These are phyloP conservation scores for Chamaenerion angustifolium DNA, from an alignment of 345 rosid species.

Conservation along the genomic window DNA sequence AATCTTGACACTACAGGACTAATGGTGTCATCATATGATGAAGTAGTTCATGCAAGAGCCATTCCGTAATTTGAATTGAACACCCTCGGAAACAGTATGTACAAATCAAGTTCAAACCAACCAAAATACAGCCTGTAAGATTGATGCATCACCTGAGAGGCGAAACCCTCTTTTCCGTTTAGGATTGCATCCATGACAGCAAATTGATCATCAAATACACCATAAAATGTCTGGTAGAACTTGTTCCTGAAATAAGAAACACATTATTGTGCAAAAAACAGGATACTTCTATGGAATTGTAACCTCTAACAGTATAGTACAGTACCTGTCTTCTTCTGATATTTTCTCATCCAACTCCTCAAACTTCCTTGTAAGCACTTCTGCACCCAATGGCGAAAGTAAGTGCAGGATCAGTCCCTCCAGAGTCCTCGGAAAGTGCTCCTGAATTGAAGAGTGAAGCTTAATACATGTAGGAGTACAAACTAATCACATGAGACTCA, in stretches of 20 bases:
- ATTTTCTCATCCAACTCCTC: slow-evolving; percentile 56
- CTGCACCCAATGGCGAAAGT: slow-evolving; percentile 76
- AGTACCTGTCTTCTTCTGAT: slow-evolving; percentile 55
- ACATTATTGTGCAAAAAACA: slow-evolving; percentile 8
- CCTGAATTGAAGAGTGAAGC: slow-evolving; percentile 21
- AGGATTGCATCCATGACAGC: slow-evolving; percentile 80
- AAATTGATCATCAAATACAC: slow-evolving; percentile 72
- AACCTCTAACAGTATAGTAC: background rate
- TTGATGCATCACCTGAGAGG: slow-evolving; percentile 40
- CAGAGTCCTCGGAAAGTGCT: slow-evolving; percentile 74
- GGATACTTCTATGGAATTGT: background rate
- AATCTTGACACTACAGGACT: too few species aligned
- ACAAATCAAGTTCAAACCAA: background rate
- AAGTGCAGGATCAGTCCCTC: slow-evolving; percentile 73
- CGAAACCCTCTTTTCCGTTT: slow-evolving; percentile 60
- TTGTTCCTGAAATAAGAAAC: slow-evolving; percentile 40
- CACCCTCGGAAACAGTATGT: too few species aligned
- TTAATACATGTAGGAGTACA: too few species aligned
- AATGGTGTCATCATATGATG: too few species aligned
- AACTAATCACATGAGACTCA: background rate
- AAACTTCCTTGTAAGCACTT: slow-evolving; percentile 68
- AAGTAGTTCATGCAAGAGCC: too few species aligned
- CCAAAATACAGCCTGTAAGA: background rate
- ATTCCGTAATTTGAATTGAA: too few species aligned
- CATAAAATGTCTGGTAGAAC: slow-evolving; percentile 60